A percentile compares a stretch with the other conserved stretches of the same genome.
phyloP scores from a whole-genome alignment of 192 early-diverging fungal species.

The Diversispora eburnea region DNA sequence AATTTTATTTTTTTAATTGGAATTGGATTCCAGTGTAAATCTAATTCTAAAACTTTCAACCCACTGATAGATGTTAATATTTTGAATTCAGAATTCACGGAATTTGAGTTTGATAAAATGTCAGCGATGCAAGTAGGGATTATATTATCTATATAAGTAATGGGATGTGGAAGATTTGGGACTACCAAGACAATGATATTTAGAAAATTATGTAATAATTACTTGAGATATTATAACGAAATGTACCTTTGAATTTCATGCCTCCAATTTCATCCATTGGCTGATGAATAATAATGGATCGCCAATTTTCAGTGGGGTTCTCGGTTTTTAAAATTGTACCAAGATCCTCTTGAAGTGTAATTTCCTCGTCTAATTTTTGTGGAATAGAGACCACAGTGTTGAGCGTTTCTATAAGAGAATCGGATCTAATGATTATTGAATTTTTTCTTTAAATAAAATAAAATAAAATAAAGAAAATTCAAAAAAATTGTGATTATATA shows the following conservation, averaged over 20 bases:
- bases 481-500: not conserved
- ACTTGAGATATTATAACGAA: not conserved
- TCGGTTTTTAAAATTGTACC: not conserved
- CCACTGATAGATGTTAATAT: not conserved
- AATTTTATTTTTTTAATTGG: slow-evolving; percentile 8
- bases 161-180: slow-evolving; percentile 11
- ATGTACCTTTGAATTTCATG: slow-evolving; percentile 26
- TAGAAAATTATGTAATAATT: not conserved
- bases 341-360: slow-evolving; percentile 2
- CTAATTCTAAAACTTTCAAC: slow-evolving; percentile 16
- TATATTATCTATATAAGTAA: not conserved
- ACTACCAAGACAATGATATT: not conserved
- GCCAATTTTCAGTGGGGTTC: not conserved
- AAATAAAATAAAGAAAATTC: not conserved
- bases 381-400: not conserved
- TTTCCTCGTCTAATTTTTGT: not conserved
- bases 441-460: not conserved
- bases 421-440: not conserved
- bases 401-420: not conserved
- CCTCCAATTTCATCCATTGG: slow-evolving; percentile 7
- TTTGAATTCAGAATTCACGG: not conserved
- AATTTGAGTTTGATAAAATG: not conserved
- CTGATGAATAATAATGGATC: not conserved
- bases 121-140: slow-evolving; percentile 1
- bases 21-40: slow-evolving; percentile 27